These are phyloP conservation scores for Rhizophagus sp. DNA, from an alignment of 192 early-diverging fungal genomes.

Conservation along the genomic window DNA sequence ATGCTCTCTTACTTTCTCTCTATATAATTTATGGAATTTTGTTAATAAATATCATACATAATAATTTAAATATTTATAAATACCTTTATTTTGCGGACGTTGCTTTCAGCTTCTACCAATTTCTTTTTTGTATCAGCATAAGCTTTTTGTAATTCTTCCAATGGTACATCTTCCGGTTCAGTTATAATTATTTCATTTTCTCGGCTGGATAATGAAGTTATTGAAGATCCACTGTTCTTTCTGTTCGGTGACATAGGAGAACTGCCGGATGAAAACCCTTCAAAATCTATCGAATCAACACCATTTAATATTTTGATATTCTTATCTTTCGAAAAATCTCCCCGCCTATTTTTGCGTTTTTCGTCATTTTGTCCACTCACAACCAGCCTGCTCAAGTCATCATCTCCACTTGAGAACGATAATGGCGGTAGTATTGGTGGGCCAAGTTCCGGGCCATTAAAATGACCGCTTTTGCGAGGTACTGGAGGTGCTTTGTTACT, in stretches of 20 bases:
- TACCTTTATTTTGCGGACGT: constrained; percentile 44
- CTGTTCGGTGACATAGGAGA: not conserved
- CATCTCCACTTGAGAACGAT: not conserved
- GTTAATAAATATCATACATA: not conserved
- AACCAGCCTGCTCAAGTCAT: not conserved
- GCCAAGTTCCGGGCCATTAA: not conserved
- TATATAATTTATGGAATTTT: constrained; percentile 22
- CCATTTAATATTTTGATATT: constrained; percentile 4
- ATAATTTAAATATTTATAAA: not conserved
- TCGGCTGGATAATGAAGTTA: constrained; percentile 8
- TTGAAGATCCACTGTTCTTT: constrained; percentile 17
- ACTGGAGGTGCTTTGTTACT: not conserved
- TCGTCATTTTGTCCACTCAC: not conserved
- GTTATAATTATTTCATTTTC: constrained; percentile 11
- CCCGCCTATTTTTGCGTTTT: not conserved
- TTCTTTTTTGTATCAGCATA: constrained; percentile 32
- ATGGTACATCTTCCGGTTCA: constrained; percentile 7
- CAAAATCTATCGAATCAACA: not conserved
- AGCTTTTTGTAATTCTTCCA: constrained; percentile 31
- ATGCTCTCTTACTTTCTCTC: constrained; percentile 37
- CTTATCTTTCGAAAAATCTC: not conserved
- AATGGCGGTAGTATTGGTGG: constrained; percentile 26
- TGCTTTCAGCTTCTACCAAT: constrained; percentile 32
- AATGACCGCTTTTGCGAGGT: not conserved
- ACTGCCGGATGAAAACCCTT: not conserved